A percentile compares a stretch with the other conserved stretches of the same genome.
Conservation (phyloP, 768 basidiomycete species). For the Multifurca ochricompacta region DNA sequence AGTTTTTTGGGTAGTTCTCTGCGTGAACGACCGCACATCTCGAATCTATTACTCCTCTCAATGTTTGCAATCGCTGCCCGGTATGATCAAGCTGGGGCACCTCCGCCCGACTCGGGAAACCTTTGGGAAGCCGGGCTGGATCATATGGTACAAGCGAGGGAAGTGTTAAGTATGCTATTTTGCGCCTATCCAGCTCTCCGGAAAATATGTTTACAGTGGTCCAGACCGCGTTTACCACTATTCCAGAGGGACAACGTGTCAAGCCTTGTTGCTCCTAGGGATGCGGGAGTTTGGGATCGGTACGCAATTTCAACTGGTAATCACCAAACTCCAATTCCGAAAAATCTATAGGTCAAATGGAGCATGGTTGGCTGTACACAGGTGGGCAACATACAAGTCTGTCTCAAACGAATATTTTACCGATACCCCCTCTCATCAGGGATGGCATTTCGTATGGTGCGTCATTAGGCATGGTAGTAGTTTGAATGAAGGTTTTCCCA, state of each 20-base stretch:
- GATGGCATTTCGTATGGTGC: constrained; percentile 70
- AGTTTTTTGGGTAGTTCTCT: constrained; percentile 36
- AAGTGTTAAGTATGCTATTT: constrained; percentile 48
- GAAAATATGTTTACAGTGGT: background rate
- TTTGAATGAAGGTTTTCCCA: constrained; percentile 4
- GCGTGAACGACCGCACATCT: constrained; percentile 42
- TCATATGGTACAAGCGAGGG: constrained; percentile 55
- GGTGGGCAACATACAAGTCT: constrained; percentile 34
- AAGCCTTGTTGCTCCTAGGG: constrained; percentile 70
- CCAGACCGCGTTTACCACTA: constrained; percentile 58
- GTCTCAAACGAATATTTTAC: background rate
- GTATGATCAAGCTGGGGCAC: constrained; percentile 44
- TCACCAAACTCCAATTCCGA: background rate
- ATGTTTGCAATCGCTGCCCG: constrained; percentile 81
- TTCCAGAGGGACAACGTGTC: constrained; percentile 68
- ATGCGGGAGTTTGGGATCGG: constrained; percentile 84
- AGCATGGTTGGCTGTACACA: constrained; percentile 79
- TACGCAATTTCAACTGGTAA: constrained; percentile 23
- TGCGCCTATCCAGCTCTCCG: no score
- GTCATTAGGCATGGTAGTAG: constrained; percentile 10
- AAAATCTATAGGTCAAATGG: constrained; percentile 46
- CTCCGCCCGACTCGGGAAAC: constrained; percentile 38
- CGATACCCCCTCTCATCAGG: constrained; percentile 33
- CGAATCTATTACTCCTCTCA: constrained; percentile 63
- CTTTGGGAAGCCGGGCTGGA: constrained; percentile 66